Conservation (phyloP, 768 basidiomycete genomes). For the Tubosaeta sp. region DNA sequence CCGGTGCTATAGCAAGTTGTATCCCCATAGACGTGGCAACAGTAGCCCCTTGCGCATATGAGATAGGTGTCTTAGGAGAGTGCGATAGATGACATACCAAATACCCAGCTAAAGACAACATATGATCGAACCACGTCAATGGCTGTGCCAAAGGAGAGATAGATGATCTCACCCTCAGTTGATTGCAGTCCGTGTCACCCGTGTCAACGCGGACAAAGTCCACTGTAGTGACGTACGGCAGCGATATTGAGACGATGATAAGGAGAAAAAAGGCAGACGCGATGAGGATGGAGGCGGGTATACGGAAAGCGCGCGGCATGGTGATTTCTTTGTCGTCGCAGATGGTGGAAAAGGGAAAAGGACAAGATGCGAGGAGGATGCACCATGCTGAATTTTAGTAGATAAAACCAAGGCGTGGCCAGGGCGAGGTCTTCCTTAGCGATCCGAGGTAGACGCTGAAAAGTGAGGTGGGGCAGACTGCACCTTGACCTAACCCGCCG, state of each 20-base stretch:
- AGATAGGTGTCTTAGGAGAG: not conserved
- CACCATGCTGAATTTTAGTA: too few species aligned
- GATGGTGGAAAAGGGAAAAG: constrained; percentile 5
- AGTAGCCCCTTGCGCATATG: constrained; percentile 50
- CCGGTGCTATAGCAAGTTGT: constrained; percentile 43
- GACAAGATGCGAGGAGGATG: too few species aligned
- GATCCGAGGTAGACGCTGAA: too few species aligned
- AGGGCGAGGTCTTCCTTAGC: too few species aligned
- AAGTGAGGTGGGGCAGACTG: too few species aligned
- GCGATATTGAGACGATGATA: constrained; percentile 65
- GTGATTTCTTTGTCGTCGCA: not conserved
- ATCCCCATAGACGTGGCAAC: constrained; percentile 45
- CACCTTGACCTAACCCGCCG: too few species aligned
- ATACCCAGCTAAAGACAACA: constrained; percentile 55
- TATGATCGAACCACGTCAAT: constrained; percentile 6
- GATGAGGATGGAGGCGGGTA: constrained; percentile 57
- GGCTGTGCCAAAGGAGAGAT: not conserved
- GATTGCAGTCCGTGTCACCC: constrained; percentile 33
- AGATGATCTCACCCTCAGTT: constrained; percentile 51
- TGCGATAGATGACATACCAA: constrained; percentile 43
- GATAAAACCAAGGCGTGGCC: too few species aligned
- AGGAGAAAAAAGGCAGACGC: constrained; percentile 60
- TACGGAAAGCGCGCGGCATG: constrained; percentile 52
- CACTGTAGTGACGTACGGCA: constrained; percentile 63
- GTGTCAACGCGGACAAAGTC: constrained; percentile 63